A percentile compares a stretch with the other conserved stretches of the same genome.
phyloP scores from a whole-genome alignment of 768 basidiomycete genomes.

The Termitomyces sp. region DNA sequence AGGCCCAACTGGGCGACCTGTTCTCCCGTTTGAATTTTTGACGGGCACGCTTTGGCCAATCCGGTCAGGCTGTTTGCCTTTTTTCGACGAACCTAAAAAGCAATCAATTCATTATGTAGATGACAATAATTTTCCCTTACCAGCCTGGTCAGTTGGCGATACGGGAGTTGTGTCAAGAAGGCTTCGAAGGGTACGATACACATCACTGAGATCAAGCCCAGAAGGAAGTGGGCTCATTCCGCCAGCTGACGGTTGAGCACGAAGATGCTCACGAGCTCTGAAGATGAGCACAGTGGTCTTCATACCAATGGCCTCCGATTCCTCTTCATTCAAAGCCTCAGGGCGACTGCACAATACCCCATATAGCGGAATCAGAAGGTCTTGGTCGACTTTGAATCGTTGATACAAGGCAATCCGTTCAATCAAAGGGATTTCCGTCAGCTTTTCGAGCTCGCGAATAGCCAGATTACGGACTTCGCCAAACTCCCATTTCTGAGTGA shows the following conservation, averaged over 20 bases:
- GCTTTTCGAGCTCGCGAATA: constrained; percentile 35
- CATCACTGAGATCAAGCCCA: constrained; percentile 29
- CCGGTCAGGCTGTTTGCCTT: constrained; percentile 3
- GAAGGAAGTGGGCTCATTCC: constrained; percentile 38
- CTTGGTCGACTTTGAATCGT: constrained; percentile 43
- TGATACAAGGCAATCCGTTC: constrained; percentile 50
- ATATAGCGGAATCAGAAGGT: constrained; percentile 52
- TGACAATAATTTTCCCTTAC: constrained; percentile 6
- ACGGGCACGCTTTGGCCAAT: not conserved
- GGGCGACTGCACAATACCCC: constrained; percentile 49
- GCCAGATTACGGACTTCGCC: constrained; percentile 45
- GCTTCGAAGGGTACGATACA: constrained; percentile 32
- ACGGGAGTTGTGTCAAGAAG: constrained; percentile 7
- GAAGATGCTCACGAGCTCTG: constrained; percentile 49
- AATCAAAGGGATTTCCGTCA: constrained; percentile 7
- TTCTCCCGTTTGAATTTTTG: constrained; percentile 18
- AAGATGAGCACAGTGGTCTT: constrained; percentile 55
- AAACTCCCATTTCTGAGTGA: constrained; percentile 50
- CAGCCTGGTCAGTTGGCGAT: constrained; percentile 5
- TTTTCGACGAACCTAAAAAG: constrained; percentile 5
- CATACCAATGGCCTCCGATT: constrained; percentile 56
- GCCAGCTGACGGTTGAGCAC: constrained; percentile 28
- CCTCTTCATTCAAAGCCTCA: constrained; percentile 49
- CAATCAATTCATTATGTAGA: not conserved
- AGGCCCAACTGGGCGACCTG: constrained; percentile 16